A percentile compares a stretch with the other conserved stretches of the same genome.
These are phyloP conservation scores for Podospora sp. DNA, from an alignment of 495 filamentous ascomycete species.

Conservation along the genomic window DNA sequence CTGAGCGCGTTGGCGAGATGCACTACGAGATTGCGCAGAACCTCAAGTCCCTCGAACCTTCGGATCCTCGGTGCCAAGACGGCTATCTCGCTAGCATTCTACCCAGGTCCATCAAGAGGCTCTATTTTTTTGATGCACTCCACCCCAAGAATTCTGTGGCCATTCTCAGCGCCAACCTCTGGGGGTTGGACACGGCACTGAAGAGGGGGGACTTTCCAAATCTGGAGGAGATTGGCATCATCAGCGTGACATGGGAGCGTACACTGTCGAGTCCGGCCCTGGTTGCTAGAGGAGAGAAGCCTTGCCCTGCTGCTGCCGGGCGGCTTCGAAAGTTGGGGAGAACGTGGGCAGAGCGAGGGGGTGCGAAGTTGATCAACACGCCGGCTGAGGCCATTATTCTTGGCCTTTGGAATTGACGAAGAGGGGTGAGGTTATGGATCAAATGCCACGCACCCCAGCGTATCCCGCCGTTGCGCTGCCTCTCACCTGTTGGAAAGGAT, in stretches of 20 bases:
- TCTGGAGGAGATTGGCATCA: not conserved
- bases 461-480: too few relatives aligned
- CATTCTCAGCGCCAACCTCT: not conserved
- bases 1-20: not conserved
- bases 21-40: not conserved
- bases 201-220: not conserved
- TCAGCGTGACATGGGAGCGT: not conserved
- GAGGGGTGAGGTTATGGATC: too few relatives aligned
- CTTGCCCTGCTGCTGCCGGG: not conserved
- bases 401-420: too few relatives aligned
- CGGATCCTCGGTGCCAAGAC: not conserved
- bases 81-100: not conserved
- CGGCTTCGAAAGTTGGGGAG: too few relatives aligned
- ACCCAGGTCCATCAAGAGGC: not conserved
- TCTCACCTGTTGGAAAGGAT: too few relatives aligned
- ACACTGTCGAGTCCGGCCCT: too few relatives aligned
- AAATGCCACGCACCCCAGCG: too few relatives aligned
- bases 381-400: too few relatives aligned
- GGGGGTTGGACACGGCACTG: not conserved
- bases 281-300: not conserved
- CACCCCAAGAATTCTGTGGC: not conserved
- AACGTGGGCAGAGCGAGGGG: too few relatives aligned
- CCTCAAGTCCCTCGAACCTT: not conserved
- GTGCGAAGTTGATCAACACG: too few relatives aligned
- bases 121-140: not conserved